Percentiles rank a stretch among this genome's conserved stretches.
phyloP scores from a whole-genome alignment of 2,329 filamentous ascomycete genomes.

The Amauroascus niger region DNA sequence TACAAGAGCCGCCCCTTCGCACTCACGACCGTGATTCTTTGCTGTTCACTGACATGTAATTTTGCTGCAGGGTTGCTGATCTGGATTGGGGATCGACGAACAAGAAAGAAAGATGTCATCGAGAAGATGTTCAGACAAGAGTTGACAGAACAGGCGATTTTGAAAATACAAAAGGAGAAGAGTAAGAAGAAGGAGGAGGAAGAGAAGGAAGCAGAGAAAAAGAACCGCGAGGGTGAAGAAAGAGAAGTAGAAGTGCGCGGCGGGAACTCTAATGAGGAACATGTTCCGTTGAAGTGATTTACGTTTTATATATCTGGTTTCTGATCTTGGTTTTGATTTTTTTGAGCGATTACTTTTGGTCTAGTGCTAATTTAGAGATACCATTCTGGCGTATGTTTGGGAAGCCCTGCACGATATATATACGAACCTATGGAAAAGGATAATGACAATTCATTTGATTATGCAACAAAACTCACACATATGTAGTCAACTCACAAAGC shows the following conservation, averaged over 20 bases:
- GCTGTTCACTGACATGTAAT: slow-evolving; percentile 67
- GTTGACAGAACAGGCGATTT: slow-evolving; percentile 57
- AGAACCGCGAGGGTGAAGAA: slow-evolving; percentile 17
- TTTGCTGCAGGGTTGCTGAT: slow-evolving; percentile 68
- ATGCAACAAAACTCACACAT: neutral
- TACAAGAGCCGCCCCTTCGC: slow-evolving; percentile 60
- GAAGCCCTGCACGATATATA: too few species aligned
- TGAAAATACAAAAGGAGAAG: slow-evolving; percentile 45
- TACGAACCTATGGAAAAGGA: too few species aligned
- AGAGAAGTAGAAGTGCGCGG: neutral
- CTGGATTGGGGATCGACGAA: slow-evolving; percentile 62
- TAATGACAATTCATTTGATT: too few species aligned
- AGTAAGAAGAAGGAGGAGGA: slow-evolving; percentile 35
- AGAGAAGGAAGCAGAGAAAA: slow-evolving; percentile 12
- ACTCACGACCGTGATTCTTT: slow-evolving; percentile 71
- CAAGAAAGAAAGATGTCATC: slow-evolving; percentile 76
- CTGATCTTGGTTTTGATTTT: neutral
- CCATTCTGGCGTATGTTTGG: neutral
- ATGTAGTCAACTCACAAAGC: neutral
- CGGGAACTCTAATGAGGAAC: slow-evolving; percentile 9
- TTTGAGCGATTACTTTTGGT: neutral
- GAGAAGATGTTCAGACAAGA: slow-evolving; percentile 68
- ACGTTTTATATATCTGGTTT: neutral
- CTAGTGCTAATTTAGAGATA: slow-evolving; percentile 1
- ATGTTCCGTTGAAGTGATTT: neutral